Base-by-base conservation (phyloP, 2,329 filamentous ascomycete species). In the Neonectria magnoliae region DNA sequence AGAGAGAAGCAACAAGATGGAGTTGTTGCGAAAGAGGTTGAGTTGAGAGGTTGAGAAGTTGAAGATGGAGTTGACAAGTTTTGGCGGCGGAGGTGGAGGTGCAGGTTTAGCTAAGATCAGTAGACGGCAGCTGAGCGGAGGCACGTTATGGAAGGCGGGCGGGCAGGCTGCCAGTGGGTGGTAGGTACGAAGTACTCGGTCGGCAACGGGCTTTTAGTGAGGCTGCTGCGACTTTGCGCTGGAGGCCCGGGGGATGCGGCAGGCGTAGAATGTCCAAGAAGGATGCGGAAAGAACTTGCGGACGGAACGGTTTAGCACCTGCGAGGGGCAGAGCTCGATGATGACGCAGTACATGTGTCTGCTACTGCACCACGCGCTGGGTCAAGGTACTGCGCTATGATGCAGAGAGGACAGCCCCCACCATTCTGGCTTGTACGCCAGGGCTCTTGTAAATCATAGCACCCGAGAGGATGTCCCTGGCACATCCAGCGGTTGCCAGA, bases 251-350 rank as follows among this genome's bases (percentile, higher is more conserved):
- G 64, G 59, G 44, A 57, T 60, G 64, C 50, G 51, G 52, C 62
- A 54, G 53, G 57, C 61, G 68, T 76, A 77, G 81, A 82, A 82
- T 74, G 78, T 78, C 73, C 76, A 76, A 81, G 81, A 82, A 82
- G 62, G 62, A 54, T 57, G 78, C 76, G 73, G 72, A 80, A 80
- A 80, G 79, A 80, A 31, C 44, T 41, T 58, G 45, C 45, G 64
- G 65, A 42, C 55, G 64, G 68, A 71, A 69, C 68, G 67, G 70
- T 65, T 68, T 65, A 50, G 57, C 52, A 36, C 22, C 27, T 50
- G 47, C 52, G 33, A 62, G 50, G 64, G 57, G 53, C 59, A 62
- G 57, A 44, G 16, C 25, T 27, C 36, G 13, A 47, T 29, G 60
- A 53, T 62, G 45, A 53, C 11, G 42, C 45, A 22, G 66, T 69